phyloP scores from a whole-genome alignment of 257 asterid species.

The Solanum corneliomulleri region DNA sequence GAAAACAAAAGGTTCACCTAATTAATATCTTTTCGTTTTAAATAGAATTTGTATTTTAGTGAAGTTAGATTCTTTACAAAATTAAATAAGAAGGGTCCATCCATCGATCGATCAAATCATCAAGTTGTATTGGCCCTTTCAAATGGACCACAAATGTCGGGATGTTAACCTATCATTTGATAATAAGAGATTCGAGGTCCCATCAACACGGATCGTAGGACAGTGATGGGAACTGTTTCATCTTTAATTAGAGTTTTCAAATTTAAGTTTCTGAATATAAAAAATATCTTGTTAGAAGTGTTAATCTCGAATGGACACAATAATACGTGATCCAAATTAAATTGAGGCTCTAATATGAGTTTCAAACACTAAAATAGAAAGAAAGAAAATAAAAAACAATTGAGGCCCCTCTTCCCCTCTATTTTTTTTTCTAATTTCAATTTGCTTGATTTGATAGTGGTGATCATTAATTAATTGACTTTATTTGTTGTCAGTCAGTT shows the following conservation, averaged over 20 bases:
- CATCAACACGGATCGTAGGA: accelerated
- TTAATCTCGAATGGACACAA: accelerated
- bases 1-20: background rate
- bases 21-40: background rate
- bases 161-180: background rate
- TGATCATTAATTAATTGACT: background rate
- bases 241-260: accelerated
- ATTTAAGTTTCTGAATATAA: accelerated
- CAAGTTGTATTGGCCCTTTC: background rate
- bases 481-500: background rate
- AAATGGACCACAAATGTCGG: background rate
- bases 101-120: background rate
- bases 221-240: accelerated
- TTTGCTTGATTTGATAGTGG: background rate
- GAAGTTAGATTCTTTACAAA: background rate
- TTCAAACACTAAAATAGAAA: no score
- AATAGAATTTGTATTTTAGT: background rate
- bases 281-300: no score
- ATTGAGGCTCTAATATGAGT: accelerated
- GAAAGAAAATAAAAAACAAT: background rate
- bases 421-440: background rate
- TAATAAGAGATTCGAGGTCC: background rate
- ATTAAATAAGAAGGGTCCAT: background rate
- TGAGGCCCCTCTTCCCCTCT: background rate
- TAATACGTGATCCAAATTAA: background rate